Percentiles rank a stretch among this genome's conserved stretches.
Evolutionary conservation across 495 filamentous ascomycete genomes (phyloP).

Genomic region (Darksidea phi): DNA sequence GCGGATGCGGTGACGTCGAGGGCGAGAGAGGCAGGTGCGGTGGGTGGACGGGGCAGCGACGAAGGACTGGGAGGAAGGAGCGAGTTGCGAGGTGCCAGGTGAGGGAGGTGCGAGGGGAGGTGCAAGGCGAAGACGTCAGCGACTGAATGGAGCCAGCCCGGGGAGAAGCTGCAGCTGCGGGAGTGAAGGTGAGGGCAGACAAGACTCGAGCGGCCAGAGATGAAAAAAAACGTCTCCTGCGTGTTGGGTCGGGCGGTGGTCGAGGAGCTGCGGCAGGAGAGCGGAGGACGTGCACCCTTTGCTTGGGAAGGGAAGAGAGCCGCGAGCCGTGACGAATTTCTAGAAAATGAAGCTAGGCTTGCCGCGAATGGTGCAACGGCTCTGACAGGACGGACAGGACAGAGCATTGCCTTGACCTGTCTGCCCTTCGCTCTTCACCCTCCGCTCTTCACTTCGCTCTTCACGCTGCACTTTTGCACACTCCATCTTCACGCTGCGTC

Average conservation of each 20-base stretch:
- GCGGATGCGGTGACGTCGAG: not conserved
- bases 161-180: not conserved
- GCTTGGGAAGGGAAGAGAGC: too few species aligned
- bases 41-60: not conserved
- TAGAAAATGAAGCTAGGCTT: not conserved
- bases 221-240: not conserved
- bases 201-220: not conserved
- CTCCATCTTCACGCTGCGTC: too few species aligned
- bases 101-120: not conserved
- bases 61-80: not conserved
- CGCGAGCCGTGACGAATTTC: too few species aligned
- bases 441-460: too few species aligned
- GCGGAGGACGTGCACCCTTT: not conserved
- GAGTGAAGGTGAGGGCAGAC: not conserved
- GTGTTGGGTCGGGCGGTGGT: not conserved
- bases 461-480: too few species aligned
- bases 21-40: slow-evolving; percentile 4
- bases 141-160: not conserved
- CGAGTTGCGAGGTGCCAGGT: not conserved
- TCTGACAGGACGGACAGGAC: not conserved
- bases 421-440: too few species aligned
- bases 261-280: not conserved
- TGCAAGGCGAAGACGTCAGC: not conserved
- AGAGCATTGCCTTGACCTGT: not conserved
- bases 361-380: not conserved